Evolutionary conservation across 2,329 filamentous ascomycete species (phyloP).

Genomic region (Cladophialophora bantiana): DNA sequence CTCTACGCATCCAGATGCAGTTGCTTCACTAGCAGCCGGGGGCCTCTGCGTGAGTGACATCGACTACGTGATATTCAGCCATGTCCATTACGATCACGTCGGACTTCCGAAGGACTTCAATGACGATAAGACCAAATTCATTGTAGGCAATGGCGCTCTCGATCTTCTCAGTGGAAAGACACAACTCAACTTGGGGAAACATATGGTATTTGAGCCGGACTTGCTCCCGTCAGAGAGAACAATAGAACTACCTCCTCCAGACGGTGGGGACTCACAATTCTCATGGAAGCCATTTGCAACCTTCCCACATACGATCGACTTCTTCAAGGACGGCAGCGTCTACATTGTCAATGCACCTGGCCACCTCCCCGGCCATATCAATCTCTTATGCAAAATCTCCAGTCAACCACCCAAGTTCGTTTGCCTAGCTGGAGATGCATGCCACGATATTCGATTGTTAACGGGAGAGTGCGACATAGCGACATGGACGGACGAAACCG

Average conservation of each 20-base stretch:
- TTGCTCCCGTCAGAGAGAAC: slow-evolving; percentile 40
- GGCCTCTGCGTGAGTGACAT: slow-evolving; percentile 49
- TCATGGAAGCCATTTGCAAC: slow-evolving; percentile 37
- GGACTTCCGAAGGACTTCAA: slow-evolving; percentile 46
- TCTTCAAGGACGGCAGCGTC: slow-evolving; percentile 44
- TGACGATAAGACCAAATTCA: slow-evolving; percentile 45
- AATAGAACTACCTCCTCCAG: slow-evolving; percentile 38
- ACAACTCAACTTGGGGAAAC: slow-evolving; percentile 36
- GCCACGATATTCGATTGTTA: slow-evolving; percentile 45
- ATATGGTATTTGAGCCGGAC: slow-evolving; percentile 43
- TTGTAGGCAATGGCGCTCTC: slow-evolving; percentile 46
- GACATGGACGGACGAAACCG: slow-evolving; percentile 42
- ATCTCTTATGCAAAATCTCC: slow-evolving; percentile 41
- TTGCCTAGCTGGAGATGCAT: slow-evolving; percentile 46
- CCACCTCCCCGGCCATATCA: slow-evolving; percentile 47
- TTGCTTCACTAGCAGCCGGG: slow-evolving; percentile 46
- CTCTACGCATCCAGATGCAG: slow-evolving; percentile 40
- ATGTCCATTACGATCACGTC: slow-evolving; percentile 48
- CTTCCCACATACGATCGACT: slow-evolving; percentile 40
- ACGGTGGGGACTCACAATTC: slow-evolving; percentile 20
- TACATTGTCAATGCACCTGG: slow-evolving; percentile 45
- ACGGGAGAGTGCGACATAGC: slow-evolving; percentile 43
- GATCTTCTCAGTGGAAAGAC: slow-evolving; percentile 37
- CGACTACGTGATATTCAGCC: slow-evolving; percentile 52
- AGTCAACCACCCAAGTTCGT: slow-evolving; percentile 37